Percentiles rank a stretch among this genome's conserved stretches.
Evolutionary conservation across 179 eudicot species (phyloP).

Genomic region (Nepenthes alata): DNA sequence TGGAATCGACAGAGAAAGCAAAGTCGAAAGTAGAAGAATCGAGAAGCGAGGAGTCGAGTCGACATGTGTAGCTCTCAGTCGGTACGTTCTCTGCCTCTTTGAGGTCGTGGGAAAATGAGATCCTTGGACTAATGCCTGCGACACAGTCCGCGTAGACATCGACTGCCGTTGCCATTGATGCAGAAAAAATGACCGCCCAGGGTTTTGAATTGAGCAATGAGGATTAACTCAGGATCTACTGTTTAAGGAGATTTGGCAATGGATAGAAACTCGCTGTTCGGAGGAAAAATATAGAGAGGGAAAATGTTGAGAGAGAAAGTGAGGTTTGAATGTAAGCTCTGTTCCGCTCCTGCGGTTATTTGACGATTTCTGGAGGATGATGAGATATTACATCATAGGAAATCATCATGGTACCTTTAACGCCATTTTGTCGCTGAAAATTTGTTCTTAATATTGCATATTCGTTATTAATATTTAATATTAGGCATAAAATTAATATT

Average conservation of each 20-base stretch:
- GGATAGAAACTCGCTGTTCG: too few species aligned
- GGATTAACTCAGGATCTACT: neutral
- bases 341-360: too few species aligned
- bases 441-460: too few species aligned
- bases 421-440: too few species aligned
- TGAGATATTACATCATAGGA: too few species aligned
- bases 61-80: constrained; percentile 23
- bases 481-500: too few species aligned
- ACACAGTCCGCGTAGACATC: constrained; percentile 48
- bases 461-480: too few species aligned
- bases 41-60: constrained; percentile 21
- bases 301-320: neutral
- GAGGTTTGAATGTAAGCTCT: neutral
- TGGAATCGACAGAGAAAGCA: constrained; percentile 33
- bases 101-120: constrained; percentile 66
- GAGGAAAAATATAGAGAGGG: neutral
- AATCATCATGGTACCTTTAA: too few species aligned
- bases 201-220: neutral
- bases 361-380: too few species aligned
- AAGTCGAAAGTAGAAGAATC: constrained; percentile 36
- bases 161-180: constrained; percentile 40
- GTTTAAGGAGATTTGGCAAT: neutral
- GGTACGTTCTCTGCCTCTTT: constrained; percentile 26
- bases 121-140: constrained; percentile 50
- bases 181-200: neutral